These are phyloP conservation scores for Ophiostoma tasmaniense DNA, from an alignment of 2,329 filamentous ascomycete species.

Conservation along the genomic window DNA sequence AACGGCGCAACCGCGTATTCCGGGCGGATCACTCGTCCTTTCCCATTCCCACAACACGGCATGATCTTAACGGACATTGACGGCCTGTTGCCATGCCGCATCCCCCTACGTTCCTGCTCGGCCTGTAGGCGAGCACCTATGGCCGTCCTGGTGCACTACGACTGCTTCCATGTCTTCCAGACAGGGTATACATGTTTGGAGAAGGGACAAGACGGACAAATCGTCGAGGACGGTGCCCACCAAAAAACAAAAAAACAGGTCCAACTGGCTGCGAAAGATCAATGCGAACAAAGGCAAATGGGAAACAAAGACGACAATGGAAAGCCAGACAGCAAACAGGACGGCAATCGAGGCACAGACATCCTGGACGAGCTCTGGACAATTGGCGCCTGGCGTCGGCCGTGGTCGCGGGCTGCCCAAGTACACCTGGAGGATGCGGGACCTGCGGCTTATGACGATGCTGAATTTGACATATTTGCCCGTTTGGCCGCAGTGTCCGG, in stretches of 20 bases:
- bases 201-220: no score
- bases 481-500: neutral
- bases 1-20: neutral
- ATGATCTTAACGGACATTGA: neutral
- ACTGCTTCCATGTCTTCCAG: conserved; percentile 6
- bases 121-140: neutral
- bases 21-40: neutral
- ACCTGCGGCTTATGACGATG: neutral
- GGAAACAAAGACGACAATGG: no score
- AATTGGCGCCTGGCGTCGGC: neutral
- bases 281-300: no score
- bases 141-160: conserved; percentile 4
- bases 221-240: no score
- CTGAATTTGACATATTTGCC: neutral
- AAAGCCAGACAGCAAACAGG: no score
- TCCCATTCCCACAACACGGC: neutral
- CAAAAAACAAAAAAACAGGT: no score
- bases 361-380: conserved; percentile 5
- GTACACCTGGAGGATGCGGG: neutral
- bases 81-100: neutral
- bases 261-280: no score
- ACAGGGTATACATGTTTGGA: no score
- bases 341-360: no score
- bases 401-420: neutral
- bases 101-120: neutral